These are phyloP conservation scores for Penicillium soppii DNA, from an alignment of 495 filamentous ascomycete species.

Conservation along the genomic window DNA sequence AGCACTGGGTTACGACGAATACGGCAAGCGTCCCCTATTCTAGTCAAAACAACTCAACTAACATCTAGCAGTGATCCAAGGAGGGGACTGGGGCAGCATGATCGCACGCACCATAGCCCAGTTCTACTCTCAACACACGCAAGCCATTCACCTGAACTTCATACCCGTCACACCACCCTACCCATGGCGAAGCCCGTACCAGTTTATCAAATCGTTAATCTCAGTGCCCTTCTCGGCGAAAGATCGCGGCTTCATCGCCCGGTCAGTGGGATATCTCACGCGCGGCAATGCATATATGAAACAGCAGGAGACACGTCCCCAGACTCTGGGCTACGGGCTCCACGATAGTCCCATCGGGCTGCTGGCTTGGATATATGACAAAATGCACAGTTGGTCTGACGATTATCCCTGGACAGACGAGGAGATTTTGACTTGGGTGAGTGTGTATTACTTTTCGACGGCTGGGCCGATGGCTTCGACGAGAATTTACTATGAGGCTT, in stretches of 20 bases:
- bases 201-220: conserved; percentile 31
- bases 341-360: conserved; percentile 52
- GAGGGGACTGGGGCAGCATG: conserved; percentile 50
- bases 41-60: neutral
- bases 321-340: conserved; percentile 50
- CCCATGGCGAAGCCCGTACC: conserved; percentile 33
- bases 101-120: conserved; percentile 42
- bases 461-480: conserved; percentile 49
- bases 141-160: conserved; percentile 48
- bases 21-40: conserved; percentile 23
- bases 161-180: conserved; percentile 31
- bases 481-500: conserved; percentile 51
- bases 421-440: conserved; percentile 55
- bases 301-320: conserved; percentile 49
- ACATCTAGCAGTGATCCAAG: conserved; percentile 40
- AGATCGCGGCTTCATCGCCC: conserved; percentile 32
- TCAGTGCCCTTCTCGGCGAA: conserved; percentile 37
- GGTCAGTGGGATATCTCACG: conserved; percentile 32
- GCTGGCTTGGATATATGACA: conserved; percentile 57
- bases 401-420: conserved; percentile 53
- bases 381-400: conserved; percentile 52
- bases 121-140: conserved; percentile 37
- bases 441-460: conserved; percentile 51
- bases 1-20: conserved; percentile 43
- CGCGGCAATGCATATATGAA: conserved; percentile 44